phyloP scores from a whole-genome alignment of 2,329 filamentous ascomycete species.

The Teratosphaeria zuluensis region DNA sequence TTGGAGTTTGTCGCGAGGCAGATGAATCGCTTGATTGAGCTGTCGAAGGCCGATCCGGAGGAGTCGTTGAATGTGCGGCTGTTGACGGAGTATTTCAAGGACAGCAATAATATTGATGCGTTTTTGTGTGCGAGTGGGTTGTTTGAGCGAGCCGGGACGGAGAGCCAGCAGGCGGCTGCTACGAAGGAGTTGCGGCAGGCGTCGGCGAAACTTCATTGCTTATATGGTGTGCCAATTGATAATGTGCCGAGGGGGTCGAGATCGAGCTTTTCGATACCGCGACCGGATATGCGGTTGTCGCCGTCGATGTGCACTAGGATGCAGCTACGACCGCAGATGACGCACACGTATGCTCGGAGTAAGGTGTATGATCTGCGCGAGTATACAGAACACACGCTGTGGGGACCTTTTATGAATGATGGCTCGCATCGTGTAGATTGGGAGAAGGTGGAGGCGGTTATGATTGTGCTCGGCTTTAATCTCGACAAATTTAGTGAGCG shows the following conservation, averaged over 20 bases:
- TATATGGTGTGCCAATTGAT: conserved; percentile 55
- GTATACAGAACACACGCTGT: conserved; percentile 51
- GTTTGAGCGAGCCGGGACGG: conserved; percentile 47
- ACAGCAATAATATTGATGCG: conserved; percentile 43
- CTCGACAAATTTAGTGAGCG: conserved; percentile 39
- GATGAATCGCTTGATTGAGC: conserved; percentile 16
- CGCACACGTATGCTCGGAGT: conserved; percentile 50
- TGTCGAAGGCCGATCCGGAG: conserved; percentile 20
- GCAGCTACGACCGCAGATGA: conserved; percentile 9
- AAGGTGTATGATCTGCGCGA: conserved; percentile 65
- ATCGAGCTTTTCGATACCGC: conserved; percentile 15
- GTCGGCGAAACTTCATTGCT: conserved; percentile 57
- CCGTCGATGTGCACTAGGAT: conserved; percentile 15
- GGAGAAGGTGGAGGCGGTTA: conserved; percentile 69
- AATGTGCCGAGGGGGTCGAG: conserved; percentile 10
- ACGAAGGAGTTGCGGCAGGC: conserved; percentile 46
- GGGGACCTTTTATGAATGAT: conserved; percentile 65
- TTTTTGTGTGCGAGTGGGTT: conserved; percentile 58
- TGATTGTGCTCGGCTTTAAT: conserved; percentile 59
- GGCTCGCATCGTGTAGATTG: conserved; percentile 57
- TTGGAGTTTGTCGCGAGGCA: conserved; percentile 17
- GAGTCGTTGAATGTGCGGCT: conserved; percentile 38
- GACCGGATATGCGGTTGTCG: conserved; percentile 9
- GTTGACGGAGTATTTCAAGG: conserved; percentile 32
- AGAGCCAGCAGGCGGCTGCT: conserved; percentile 28